A percentile compares a stretch with the other conserved stretches of the same genome.
These are phyloP conservation scores for Afroboletus lepidellus DNA, from an alignment of 1,284 basidiomycete species.

Conservation along the genomic window DNA sequence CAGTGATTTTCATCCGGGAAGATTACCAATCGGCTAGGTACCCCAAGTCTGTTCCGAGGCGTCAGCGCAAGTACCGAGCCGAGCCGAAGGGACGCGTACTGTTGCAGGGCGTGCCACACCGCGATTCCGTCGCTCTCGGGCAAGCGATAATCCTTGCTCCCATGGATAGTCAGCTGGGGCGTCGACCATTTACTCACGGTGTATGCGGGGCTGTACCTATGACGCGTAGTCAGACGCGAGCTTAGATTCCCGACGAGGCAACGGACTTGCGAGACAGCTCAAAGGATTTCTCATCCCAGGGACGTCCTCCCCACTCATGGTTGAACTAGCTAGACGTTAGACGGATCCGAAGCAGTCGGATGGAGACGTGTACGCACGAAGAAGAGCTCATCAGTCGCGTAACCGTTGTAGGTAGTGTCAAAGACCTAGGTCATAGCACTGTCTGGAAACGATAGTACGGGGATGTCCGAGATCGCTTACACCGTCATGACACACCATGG, in stretches of 20 bases:
- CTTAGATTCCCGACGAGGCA: background rate
- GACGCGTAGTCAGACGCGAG: background rate
- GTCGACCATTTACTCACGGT: constrained; percentile 83
- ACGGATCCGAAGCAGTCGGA: background rate
- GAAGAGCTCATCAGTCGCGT: constrained; percentile 84
- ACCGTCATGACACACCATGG: constrained; percentile 86
- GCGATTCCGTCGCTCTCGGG: constrained; percentile 82
- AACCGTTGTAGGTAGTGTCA: constrained; percentile 70
- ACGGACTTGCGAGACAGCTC: constrained; percentile 55
- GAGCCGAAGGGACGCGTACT: constrained; percentile 47
- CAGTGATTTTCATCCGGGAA: constrained; percentile 96
- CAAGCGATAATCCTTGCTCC: constrained; percentile 83
- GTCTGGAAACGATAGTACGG: constrained; percentile 2
- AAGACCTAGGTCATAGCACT: constrained; percentile 52
- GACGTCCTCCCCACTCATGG: constrained; percentile 79
- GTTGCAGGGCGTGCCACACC: constrained; percentile 77
- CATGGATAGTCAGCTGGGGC: constrained; percentile 82
- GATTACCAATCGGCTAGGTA: constrained; percentile 82
- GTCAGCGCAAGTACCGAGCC: background rate
- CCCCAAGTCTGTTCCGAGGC: constrained; percentile 50
- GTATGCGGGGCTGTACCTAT: constrained; percentile 71
- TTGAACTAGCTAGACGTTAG: constrained; percentile 54
- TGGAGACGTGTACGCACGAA: constrained; percentile 53
- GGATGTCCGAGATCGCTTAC: constrained; percentile 39
- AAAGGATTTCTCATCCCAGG: constrained; percentile 67